A percentile compares a stretch with the other conserved stretches of the same genome.
Evolutionary conservation across 305 asterid genomes (phyloP).

Genomic region (Stenogyne calaminthoides): DNA sequence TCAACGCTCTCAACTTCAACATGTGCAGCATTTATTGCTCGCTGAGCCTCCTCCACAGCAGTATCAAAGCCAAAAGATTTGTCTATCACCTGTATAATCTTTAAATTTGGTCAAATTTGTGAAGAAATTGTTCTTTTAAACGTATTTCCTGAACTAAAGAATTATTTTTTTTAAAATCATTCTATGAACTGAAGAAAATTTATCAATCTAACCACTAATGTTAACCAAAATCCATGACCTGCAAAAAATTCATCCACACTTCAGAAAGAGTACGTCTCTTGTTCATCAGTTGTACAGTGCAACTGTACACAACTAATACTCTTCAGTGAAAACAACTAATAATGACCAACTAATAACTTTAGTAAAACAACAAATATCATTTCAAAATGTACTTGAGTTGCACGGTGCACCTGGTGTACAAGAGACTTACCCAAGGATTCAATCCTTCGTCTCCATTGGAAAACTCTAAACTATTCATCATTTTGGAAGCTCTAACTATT

Average conservation of each 20-base stretch:
- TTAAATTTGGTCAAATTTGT: constrained; percentile 42
- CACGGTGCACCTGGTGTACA: too few species aligned
- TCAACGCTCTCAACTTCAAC: constrained; percentile 73
- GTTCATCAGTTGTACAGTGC: too few species aligned
- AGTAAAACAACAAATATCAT: too few species aligned
- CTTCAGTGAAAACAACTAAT: too few species aligned
- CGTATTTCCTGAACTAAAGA: background rate
- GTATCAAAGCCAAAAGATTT: constrained; percentile 75
- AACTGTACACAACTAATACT: too few species aligned
- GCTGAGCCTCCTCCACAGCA: constrained; percentile 80
- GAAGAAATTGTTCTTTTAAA: background rate
- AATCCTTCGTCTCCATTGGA: constrained; percentile 15
- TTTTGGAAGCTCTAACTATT: too few species aligned
- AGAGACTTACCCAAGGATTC: background rate
- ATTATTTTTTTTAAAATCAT: background rate
- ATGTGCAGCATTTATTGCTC: constrained; percentile 75
- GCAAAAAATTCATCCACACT: background rate
- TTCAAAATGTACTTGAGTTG: too few species aligned
- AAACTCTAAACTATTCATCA: background rate
- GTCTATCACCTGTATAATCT: constrained; percentile 79
- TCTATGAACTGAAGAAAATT: background rate
- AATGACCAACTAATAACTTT: too few species aligned
- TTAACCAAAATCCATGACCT: constrained; percentile 12
- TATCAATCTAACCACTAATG: constrained; percentile 19
- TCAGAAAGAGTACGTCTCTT: too few species aligned